Evolutionary conservation across 2,329 filamentous ascomycete species (phyloP), one percentile per base, ranked within the genome.

Genomic region (Phyllachora maydis): DNA sequence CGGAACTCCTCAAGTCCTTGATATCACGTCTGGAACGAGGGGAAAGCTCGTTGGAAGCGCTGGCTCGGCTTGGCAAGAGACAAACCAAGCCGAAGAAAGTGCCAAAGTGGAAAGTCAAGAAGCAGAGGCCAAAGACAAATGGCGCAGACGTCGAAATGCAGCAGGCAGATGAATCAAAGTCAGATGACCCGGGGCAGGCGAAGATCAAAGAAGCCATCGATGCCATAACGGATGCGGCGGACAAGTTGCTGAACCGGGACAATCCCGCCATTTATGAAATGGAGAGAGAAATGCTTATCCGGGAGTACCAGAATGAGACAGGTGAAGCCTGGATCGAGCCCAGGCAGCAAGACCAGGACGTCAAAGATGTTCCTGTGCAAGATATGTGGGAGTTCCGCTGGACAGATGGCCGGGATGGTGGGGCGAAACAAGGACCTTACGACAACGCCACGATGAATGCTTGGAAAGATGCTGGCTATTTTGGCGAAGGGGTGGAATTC

Each of bases 391-490:
- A 95, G 46, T 98, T 81, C 44, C 65, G 79, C 28, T 98, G 88
- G 88, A 72, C 69, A 18, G 82, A 92, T 43, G 79, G 78, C 11
- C 62, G 82, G n/a, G n/a, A n/a, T 19, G 85, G 92, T 39, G 78
- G 65, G 8, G 62, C 66, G 22, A 63, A 65, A 28, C 81, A 98
- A 45, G 88, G 88, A 0, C 85, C 88, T 0, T 98, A 82, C 44
- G 81, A 93, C 40, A 65, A 62, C 6, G 45, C 59, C 4, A 85
- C 74, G 18, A 95, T 98, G 88, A 66, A 70, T 37, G 76, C 78
- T 3, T 98, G 88, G 88, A 69, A 75, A 35, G 69, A 78, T 31
- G 81, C 81, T 13, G 88, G 88, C 3, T 95, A 95, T 43, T 98
- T 98, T 47, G 75, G 71, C 8, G 74, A 88, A 32, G 79, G 78